Evolutionary conservation across 768 basidiomycete genomes (phyloP).

Genomic region (Boletus huronensis): DNA sequence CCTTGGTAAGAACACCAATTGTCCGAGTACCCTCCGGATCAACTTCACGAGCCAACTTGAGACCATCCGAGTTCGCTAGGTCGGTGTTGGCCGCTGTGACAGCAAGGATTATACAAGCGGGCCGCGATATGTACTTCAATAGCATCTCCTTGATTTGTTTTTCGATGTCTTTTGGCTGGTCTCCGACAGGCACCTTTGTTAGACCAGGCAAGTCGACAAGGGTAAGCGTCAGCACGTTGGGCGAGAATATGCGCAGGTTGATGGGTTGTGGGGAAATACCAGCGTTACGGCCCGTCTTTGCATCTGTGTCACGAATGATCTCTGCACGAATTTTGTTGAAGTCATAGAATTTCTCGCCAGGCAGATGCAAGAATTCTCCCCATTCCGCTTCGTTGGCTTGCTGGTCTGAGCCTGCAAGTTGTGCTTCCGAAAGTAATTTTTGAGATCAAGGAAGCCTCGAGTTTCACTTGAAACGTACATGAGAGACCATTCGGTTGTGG

Average conservation of each 20-base stretch:
- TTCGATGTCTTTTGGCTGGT: conserved; percentile 97
- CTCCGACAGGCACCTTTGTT: conserved; percentile 92
- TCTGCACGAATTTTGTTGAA: conserved; percentile 96
- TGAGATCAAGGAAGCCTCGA: background rate
- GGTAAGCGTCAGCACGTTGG: conserved; percentile 94
- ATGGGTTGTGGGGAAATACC: conserved; percentile 97
- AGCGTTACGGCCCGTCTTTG: conserved; percentile 97
- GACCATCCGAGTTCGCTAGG: conserved; percentile 96
- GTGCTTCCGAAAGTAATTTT: conserved; percentile 13
- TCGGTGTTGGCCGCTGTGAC: conserved; percentile 96
- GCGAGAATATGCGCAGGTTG: conserved; percentile 96
- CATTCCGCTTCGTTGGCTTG: conserved; percentile 91
- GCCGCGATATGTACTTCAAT: conserved; percentile 90
- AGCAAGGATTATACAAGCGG: conserved; percentile 94
- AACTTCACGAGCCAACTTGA: conserved; percentile 94
- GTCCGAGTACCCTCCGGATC: conserved; percentile 96
- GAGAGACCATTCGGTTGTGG: conserved; percentile 41
- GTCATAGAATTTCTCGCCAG: conserved; percentile 96
- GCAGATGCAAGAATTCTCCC: conserved; percentile 98
- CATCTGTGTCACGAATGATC: conserved; percentile 95
- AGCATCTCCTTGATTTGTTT: conserved; percentile 98
- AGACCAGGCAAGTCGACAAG: conserved; percentile 96
- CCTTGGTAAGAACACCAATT: conserved; percentile 97
- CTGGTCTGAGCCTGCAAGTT: conserved; percentile 53
- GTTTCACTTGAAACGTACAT: conserved; percentile 33